These are phyloP conservation scores for Naganishia cerealis DNA, from an alignment of 1,284 basidiomycete genomes.

Conservation along the genomic window DNA sequence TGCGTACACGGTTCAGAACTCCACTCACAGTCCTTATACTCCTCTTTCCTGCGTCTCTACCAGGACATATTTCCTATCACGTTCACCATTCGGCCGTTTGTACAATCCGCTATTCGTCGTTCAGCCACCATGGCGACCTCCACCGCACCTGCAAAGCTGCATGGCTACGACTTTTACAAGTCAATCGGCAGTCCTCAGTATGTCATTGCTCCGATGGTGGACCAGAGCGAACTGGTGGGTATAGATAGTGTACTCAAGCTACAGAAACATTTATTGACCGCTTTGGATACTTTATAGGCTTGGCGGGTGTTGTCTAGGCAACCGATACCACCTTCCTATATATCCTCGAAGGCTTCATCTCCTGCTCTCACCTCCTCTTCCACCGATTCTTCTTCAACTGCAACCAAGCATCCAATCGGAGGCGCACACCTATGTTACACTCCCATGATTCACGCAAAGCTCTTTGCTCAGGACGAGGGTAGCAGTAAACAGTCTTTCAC, in stretches of 20 bases:
- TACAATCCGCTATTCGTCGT: not conserved
- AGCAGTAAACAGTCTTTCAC: constrained; percentile 12
- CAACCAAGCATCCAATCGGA: constrained; percentile 42
- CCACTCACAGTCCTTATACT: too few relatives aligned
- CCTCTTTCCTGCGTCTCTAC: not conserved
- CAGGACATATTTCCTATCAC: not conserved
- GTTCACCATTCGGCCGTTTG: constrained; percentile 17
- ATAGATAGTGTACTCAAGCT: not conserved
- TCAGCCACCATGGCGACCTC: constrained; percentile 25
- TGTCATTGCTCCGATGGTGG: constrained; percentile 96
- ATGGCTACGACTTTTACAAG: constrained; percentile 80
- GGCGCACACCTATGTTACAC: constrained; percentile 76
- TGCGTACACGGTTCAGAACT: not conserved
- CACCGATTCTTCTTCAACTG: constrained; percentile 12
- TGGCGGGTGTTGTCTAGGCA: constrained; percentile 86
- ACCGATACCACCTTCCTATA: constrained; percentile 61
- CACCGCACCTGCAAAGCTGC: constrained; percentile 59
- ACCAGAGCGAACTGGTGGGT: constrained; percentile 89
- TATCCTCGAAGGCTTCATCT: not conserved
- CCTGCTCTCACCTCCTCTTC: not conserved
- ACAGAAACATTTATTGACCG: not conserved
- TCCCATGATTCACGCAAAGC: constrained; percentile 96
- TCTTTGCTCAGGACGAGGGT: constrained; percentile 62
- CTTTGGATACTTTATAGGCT: constrained; percentile 59
- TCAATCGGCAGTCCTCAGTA: constrained; percentile 78